Base-by-base conservation (phyloP, 2,329 filamentous ascomycete species). In the Hymenoscyphus infarciens region DNA sequence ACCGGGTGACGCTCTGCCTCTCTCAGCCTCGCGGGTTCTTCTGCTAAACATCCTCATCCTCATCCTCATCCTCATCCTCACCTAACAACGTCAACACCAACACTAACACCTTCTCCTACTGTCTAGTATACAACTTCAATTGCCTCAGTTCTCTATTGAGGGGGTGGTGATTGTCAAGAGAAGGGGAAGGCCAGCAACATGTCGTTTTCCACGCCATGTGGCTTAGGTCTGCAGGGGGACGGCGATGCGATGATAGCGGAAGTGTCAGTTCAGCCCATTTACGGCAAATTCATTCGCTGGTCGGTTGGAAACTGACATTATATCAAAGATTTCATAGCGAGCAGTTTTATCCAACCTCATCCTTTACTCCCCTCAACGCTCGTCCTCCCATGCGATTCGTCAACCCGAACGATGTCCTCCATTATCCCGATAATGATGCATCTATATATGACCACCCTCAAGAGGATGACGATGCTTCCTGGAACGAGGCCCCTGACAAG, bases 331-430 rank as follows among this genome's bases (percentile, higher is more conserved):
- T 15, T 55, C 7, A 38, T 7, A 38, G 15, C 42, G 8, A 11
- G 16, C 15, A 33, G 42, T 10, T 33, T 22, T 59, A 56, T 64
- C 22, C 54, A 38, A 39, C 62, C 27, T 42, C 61, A 63, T 67
- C 64, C 19, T 70, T 72, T 59, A 70, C 62, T 15, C 67, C 68
- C 2, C 61, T 71, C 56, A 70, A 71, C 56, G 35, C 29, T 38
- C 22, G 22, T 29, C 29, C 58, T 29, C 60, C 55, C 60, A 25
- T 35, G 31, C 64, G 56, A 61, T 65, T 56, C 49, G 59, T 67
- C 27, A 68, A 60, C 25, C 67, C 66, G 13, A 57, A 56, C 19
- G 63, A 61, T 56, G 64, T 61, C 13, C 55, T 68, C 10, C 57
- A 63, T 19, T 38, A 45, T 29, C 57, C 52, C 56, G 59, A 16